phyloP scores from a whole-genome alignment of 176 grass and related monocot species.

The Chloris gayana region DNA sequence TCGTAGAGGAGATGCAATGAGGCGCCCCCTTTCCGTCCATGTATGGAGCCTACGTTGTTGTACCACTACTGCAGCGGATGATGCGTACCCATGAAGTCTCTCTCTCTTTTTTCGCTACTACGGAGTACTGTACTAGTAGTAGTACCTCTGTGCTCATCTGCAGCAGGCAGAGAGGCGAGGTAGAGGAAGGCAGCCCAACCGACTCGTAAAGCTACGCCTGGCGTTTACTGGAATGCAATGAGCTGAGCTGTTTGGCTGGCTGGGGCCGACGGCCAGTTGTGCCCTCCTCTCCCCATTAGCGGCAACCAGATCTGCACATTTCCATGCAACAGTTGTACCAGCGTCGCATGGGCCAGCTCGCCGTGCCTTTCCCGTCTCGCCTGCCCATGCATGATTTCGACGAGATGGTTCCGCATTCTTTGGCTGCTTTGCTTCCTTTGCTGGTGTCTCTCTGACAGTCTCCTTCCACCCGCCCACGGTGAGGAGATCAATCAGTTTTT shows the following conservation, averaged over 20 bases:
- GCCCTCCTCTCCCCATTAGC: neutral
- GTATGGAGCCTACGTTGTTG: neutral
- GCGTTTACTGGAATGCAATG: neutral
- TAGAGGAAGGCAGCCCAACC: neutral
- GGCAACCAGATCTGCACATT: conserved; percentile 28
- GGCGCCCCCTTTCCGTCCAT: neutral
- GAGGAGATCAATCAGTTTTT: too few species aligned
- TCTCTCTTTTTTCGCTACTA: too few species aligned
- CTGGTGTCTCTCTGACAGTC: neutral
- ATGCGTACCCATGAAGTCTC: neutral
- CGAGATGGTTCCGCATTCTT: neutral
- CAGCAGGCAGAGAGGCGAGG: neutral
- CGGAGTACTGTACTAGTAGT: too few species aligned
- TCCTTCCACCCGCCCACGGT: too few species aligned
- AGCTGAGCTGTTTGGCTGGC: neutral
- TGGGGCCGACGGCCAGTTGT: neutral
- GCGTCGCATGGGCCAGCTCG: neutral
- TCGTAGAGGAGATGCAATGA: neutral
- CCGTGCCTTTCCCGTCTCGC: neutral
- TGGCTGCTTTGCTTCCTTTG: neutral
- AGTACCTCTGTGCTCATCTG: too few species aligned
- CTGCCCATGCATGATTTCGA: neutral
- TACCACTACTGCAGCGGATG: neutral
- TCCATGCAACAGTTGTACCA: conserved; percentile 29
- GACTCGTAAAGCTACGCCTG: neutral